A percentile compares a stretch with the other conserved stretches of the same genome.
Conservation (phyloP, 2,329 filamentous ascomycete species). For the Thelonectria blattea region DNA sequence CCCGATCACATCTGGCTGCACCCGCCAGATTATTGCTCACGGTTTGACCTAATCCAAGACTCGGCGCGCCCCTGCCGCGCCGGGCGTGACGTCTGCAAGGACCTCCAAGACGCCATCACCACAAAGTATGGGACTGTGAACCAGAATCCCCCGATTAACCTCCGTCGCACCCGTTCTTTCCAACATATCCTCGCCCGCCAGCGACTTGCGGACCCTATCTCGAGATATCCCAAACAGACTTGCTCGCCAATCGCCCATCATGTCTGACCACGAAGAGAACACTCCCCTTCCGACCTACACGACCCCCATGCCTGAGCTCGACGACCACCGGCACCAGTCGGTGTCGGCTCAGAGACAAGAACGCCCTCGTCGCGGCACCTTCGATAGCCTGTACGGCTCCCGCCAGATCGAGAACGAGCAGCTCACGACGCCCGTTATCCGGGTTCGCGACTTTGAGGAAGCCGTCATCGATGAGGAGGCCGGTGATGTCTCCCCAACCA, state of each 20-base stretch:
- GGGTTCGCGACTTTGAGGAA: conserved; percentile 83
- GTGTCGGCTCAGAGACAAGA: conserved; percentile 65
- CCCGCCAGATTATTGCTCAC: conserved; percentile 30
- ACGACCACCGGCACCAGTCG: conserved; percentile 81
- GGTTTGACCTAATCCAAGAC: conserved; percentile 41
- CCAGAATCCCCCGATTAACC: conserved; percentile 38
- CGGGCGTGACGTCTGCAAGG: conserved; percentile 40
- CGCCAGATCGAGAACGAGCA: conserved; percentile 52
- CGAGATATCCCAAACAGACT: conserved; percentile 9
- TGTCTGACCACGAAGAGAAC: conserved; percentile 72
- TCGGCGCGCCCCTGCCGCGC: conserved; percentile 48
- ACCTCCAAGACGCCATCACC: conserved; percentile 24
- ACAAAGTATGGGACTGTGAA: conserved; percentile 40
- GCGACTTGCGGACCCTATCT: conserved; percentile 16
- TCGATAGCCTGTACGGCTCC: conserved; percentile 70
- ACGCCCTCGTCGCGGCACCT: conserved; percentile 71
- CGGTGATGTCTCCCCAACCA: conserved; percentile 51
- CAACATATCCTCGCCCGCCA: conserved; percentile 18
- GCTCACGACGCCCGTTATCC: conserved; percentile 46
- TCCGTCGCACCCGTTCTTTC: conserved; percentile 22
- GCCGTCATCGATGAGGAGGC: conserved; percentile 80
- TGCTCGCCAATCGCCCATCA: conserved; percentile 44
- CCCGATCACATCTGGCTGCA: conserved; percentile 29
- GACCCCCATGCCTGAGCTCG: conserved; percentile 79
- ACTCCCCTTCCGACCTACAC: conserved; percentile 68